Percentiles rank a stretch among this genome's conserved stretches.
Conservation (phyloP, 2,329 filamentous ascomycete genomes). For the Alternaria incomplexa region DNA sequence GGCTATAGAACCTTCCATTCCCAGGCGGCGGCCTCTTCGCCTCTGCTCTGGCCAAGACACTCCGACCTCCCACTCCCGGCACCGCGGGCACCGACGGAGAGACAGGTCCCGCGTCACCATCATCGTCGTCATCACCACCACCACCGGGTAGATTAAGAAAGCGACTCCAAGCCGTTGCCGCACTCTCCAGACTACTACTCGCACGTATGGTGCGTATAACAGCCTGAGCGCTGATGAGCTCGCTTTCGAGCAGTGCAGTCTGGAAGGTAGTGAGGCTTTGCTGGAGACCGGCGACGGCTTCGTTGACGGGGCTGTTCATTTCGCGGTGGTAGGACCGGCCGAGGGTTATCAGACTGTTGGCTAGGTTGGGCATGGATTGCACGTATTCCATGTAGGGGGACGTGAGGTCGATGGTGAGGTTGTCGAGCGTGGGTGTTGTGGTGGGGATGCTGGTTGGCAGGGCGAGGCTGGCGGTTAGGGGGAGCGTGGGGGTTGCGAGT, state of each 20-base stretch:
- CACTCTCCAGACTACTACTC: conserved; percentile 38
- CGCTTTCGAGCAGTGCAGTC: conserved; percentile 31
- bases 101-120: background rate
- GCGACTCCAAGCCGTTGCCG: conserved; percentile 40
- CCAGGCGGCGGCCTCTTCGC: conserved; percentile 8
- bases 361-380: conserved; percentile 33
- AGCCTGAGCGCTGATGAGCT: conserved; percentile 32
- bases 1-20: conserved; percentile 29
- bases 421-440: conserved; percentile 16
- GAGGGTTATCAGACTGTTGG: conserved; percentile 36
- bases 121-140: background rate
- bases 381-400: conserved; percentile 40
- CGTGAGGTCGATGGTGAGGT: conserved; percentile 26
- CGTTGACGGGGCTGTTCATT: conserved; percentile 43
- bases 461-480: conserved; percentile 21
- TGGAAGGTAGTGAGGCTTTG: conserved; percentile 39
- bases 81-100: background rate
- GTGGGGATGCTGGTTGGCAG: conserved; percentile 18
- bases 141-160: conserved; percentile 40
- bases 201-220: conserved; percentile 47
- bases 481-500: conserved; percentile 18
- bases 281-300: conserved; percentile 39
- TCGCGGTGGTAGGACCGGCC: conserved; percentile 47
- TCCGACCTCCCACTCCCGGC: background rate
- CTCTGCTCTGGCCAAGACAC: background rate